These are phyloP conservation scores for Piper betle DNA, from an alignment of 164 flowering plant genomes.

Conservation along the genomic window DNA sequence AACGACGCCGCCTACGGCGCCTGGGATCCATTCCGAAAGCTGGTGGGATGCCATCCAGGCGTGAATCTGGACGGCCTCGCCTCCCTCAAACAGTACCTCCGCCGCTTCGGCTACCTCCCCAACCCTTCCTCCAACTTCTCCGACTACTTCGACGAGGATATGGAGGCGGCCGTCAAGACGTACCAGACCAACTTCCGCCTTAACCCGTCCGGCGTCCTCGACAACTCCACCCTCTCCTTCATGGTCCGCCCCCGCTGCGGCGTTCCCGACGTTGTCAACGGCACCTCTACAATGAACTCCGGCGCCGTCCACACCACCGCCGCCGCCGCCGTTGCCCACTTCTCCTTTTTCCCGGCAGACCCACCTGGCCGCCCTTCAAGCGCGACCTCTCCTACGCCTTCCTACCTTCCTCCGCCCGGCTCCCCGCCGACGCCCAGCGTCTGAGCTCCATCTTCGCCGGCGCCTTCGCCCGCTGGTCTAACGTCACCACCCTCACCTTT, in stretches of 20 bases:
- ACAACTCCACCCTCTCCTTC: slow-evolving; percentile 27
- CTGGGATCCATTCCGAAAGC: slow-evolving; percentile 24
- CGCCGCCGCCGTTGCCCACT: slow-evolving; percentile 22
- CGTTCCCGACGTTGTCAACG: slow-evolving; percentile 27
- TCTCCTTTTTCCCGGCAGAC: slow-evolving; percentile 40
- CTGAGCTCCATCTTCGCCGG: slow-evolving; percentile 23
- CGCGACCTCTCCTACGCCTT: slow-evolving; percentile 49
- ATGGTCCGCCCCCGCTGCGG: slow-evolving; percentile 54
- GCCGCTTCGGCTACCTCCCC: slow-evolving; percentile 41
- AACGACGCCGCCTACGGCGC: background rate
- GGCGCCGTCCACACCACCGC: background rate
- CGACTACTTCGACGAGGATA: slow-evolving; percentile 25
- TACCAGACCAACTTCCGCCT: slow-evolving; percentile 41
- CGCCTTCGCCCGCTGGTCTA: slow-evolving; percentile 54
- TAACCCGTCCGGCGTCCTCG: slow-evolving; percentile 42
- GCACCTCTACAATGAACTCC: slow-evolving; percentile 11
- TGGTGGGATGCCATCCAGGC: slow-evolving; percentile 28
- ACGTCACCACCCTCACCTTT: slow-evolving; percentile 44
- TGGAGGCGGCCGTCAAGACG: slow-evolving; percentile 31
- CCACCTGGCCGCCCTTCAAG: slow-evolving; percentile 26
- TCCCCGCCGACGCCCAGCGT: slow-evolving; percentile 9
- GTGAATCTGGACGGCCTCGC: slow-evolving; percentile 32
- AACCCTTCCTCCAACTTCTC: slow-evolving; percentile 18
- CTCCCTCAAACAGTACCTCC: slow-evolving; percentile 35
- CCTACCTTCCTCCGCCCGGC: slow-evolving; percentile 13